Evolutionary conservation across 2,329 filamentous ascomycete genomes (phyloP), one percentile per base, ranked within the genome.

Genomic region (Diaporthe citriasiana): DNA sequence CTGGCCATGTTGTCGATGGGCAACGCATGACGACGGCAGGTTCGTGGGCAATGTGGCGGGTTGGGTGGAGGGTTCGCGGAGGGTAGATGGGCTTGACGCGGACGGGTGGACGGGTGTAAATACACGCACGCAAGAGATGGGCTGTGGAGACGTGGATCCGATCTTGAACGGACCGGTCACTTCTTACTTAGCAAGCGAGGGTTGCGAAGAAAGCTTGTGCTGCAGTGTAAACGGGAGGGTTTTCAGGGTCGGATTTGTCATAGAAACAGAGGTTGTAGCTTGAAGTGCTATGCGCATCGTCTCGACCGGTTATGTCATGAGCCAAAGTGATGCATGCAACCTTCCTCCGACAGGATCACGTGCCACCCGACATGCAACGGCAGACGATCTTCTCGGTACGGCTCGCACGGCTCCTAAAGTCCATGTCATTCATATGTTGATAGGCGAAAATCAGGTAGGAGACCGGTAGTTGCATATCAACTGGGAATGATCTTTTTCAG

Each of bases 11-110:
- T 40, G 72, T 51, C 60, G 72, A 57, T 68, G 83, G 80, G 74
- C 82, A 80, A 80, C 83, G 82, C 85, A 87, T 87, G 76, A 78
- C 76, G 78, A 75, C 72, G 72, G 72, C 57, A 51, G 59, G 40
- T 27, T 12, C 27, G 33, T 27, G 33, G 47, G 33, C 63, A 53
- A 56, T 71, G 45, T 42, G 71, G 68, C 72, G 70, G 35, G 76
- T 40, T 59, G 72, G 10, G n/a, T 27, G 53, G 22, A 12, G 33
- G 19, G n/a, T 17, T 42, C 55, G 55, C 27, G 6, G 45, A 22
- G 33, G 33, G 45, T 13, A 30, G 35, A n/a, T n/a, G 63, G 38
- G n/a, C 22, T 55, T 9, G 63, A 30, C 47, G 47, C n/a, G 63
- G 13, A 3, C 22, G 7, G 45, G n/a, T 38, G 63, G 10, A 51